Percentiles rank a stretch among this genome's conserved stretches.
Evolutionary conservation across 2,329 filamentous ascomycete genomes (phyloP).

Genomic region (Microdochium paspali): DNA sequence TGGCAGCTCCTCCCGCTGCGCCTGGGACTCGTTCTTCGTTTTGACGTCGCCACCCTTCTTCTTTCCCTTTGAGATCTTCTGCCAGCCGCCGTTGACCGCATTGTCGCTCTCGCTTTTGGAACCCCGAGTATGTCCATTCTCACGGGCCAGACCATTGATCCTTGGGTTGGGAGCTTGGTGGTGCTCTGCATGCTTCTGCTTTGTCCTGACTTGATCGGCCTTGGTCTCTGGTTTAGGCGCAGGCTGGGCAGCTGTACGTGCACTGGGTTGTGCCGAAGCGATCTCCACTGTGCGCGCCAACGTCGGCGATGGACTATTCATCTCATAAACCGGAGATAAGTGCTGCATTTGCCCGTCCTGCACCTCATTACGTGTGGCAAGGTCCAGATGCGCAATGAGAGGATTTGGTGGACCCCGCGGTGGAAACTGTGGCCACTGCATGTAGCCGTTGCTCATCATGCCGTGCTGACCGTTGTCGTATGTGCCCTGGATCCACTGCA

Average conservation of each 20-base stretch:
- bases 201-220: slow-evolving; percentile 8
- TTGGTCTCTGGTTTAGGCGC: neutral
- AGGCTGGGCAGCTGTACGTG: slow-evolving; percentile 2
- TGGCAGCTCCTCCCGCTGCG: slow-evolving; percentile 43
- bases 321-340: slow-evolving; percentile 68
- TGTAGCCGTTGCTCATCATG: slow-evolving; percentile 13
- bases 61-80: slow-evolving; percentile 45
- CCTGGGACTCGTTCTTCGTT: slow-evolving; percentile 27
- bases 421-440: slow-evolving; percentile 19
- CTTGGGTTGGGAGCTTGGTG: slow-evolving; percentile 18
- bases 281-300: slow-evolving; percentile 43
- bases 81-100: slow-evolving; percentile 39
- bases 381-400: slow-evolving; percentile 44
- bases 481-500: neutral
- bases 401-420: slow-evolving; percentile 24
- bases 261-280: slow-evolving; percentile 14
- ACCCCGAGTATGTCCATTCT: slow-evolving; percentile 43
- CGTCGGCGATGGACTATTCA: slow-evolving; percentile 61
- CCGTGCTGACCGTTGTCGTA: slow-evolving; percentile 1
- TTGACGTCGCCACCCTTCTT: slow-evolving; percentile 43
- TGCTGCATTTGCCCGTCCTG: slow-evolving; percentile 35
- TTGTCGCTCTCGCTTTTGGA: slow-evolving; percentile 44
- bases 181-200: slow-evolving; percentile 15
- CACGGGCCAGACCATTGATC: slow-evolving; percentile 28
- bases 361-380: slow-evolving; percentile 37